These are phyloP conservation scores for Fraxinus baroniana DNA, from an alignment of 305 asterid genomes.

Conservation along the genomic window DNA sequence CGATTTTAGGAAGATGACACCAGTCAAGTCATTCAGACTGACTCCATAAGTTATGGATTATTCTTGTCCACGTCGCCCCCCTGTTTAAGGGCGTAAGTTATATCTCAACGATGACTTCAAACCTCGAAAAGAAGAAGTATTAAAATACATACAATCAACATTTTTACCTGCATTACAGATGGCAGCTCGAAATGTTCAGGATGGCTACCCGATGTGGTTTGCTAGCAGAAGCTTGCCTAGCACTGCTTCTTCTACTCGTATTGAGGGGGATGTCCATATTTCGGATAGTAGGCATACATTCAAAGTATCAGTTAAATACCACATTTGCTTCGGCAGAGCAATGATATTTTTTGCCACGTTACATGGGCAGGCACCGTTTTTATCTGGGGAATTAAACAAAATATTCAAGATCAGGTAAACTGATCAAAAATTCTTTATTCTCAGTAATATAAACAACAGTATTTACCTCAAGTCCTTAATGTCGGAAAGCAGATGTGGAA, in stretches of 20 bases:
- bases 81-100: no score
- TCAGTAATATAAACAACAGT: neutral
- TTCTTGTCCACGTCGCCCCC: no score
- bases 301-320: conserved; percentile 78
- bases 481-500: conserved; percentile 64
- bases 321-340: conserved; percentile 72
- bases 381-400: conserved; percentile 61
- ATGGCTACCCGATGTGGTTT: conserved; percentile 71
- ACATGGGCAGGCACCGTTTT: conserved; percentile 53
- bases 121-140: neutral
- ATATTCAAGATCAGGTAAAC: conserved; percentile 35
- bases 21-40: conserved; percentile 19
- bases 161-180: conserved; percentile 43
- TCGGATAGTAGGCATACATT: conserved; percentile 61
- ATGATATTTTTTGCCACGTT: conserved; percentile 50
- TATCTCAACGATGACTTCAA: neutral
- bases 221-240: conserved; percentile 77
- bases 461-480: conserved; percentile 9
- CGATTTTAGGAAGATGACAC: conserved; percentile 66
- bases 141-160: neutral
- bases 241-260: conserved; percentile 73
- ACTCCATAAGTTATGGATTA: conserved; percentile 42
- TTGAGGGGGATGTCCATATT: conserved; percentile 69
- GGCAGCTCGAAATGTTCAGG: conserved; percentile 63
- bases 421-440: no score